Evolutionary conservation across 768 basidiomycete genomes (phyloP).

Genomic region (Kwoniella bestiolae): DNA sequence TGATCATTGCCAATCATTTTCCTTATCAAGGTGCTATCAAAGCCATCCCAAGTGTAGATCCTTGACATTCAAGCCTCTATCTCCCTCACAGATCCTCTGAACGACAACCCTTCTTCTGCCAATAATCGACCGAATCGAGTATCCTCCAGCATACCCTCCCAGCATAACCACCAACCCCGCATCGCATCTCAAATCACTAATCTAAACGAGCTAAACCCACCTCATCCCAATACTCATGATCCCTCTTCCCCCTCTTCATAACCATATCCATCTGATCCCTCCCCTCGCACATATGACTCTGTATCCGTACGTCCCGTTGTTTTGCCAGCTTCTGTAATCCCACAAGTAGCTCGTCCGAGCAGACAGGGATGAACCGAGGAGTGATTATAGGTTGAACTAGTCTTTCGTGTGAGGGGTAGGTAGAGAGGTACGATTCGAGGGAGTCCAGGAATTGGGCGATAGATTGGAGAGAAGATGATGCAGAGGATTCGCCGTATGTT

Average conservation of each 20-base stretch:
- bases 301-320: slow-evolving; percentile 64
- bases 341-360: slow-evolving; percentile 70
- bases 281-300: slow-evolving; percentile 83
- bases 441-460: slow-evolving; percentile 66
- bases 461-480: slow-evolving; percentile 62
- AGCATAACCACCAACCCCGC: too few relatives aligned
- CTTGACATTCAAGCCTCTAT: too few relatives aligned
- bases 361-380: slow-evolving; percentile 87
- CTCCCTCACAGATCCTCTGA: too few relatives aligned
- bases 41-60: too few relatives aligned
- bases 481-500: slow-evolving; percentile 68
- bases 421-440: slow-evolving; percentile 60
- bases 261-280: slow-evolving; percentile 78
- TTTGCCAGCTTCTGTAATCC: slow-evolving; percentile 67
- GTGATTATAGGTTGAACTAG: slow-evolving; percentile 82
- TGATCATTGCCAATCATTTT: not conserved
- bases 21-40: too few relatives aligned
- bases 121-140: too few relatives aligned
- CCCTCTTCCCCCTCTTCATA: slow-evolving; percentile 65
- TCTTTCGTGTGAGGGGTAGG: slow-evolving; percentile 61
- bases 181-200: too few relatives aligned
- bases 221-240: slow-evolving; percentile 75
- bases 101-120: too few relatives aligned
- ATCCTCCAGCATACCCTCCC: too few relatives aligned
- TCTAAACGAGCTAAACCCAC: slow-evolving; percentile 57